phyloP scores from a whole-genome alignment of 73 alveolate species.

The Tetrahymena malaccensis region DNA sequence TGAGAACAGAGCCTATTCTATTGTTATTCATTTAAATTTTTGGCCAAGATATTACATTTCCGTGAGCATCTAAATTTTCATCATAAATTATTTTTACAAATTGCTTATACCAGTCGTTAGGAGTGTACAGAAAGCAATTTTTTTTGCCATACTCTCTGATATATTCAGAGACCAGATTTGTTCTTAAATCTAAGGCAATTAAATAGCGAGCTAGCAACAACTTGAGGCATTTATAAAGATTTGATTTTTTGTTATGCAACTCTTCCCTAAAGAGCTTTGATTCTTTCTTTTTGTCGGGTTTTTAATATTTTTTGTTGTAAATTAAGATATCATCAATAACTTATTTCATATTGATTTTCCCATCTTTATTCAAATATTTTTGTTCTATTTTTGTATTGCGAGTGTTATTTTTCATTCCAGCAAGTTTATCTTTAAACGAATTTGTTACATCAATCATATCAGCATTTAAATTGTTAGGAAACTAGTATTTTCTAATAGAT shows the following conservation, averaged over 20 bases:
- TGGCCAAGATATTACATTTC: neutral
- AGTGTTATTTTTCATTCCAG: neutral
- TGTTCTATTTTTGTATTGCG: neutral
- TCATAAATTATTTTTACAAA: neutral
- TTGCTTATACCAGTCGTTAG: neutral
- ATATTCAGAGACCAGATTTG: neutral
- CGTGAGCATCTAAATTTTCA: neutral
- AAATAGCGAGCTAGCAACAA: neutral
- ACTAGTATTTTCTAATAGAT: neutral
- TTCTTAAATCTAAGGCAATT: neutral
- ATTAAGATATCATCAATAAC: neutral
- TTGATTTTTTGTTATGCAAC: neutral
- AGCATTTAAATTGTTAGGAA: neutral
- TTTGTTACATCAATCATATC: neutral
- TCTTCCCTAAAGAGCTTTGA: neutral
- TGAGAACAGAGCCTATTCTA: neutral
- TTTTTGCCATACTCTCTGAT: neutral
- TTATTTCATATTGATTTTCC: neutral
- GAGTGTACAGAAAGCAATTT: neutral
- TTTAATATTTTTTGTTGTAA: neutral
- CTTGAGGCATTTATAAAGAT: neutral
- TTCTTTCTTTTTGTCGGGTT: neutral
- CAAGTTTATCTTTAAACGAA: neutral
- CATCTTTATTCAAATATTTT: neutral
- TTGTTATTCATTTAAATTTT: neutral